Conservation (phyloP, 352 stramenopile genomes). For the Globisporangium middletonii region DNA sequence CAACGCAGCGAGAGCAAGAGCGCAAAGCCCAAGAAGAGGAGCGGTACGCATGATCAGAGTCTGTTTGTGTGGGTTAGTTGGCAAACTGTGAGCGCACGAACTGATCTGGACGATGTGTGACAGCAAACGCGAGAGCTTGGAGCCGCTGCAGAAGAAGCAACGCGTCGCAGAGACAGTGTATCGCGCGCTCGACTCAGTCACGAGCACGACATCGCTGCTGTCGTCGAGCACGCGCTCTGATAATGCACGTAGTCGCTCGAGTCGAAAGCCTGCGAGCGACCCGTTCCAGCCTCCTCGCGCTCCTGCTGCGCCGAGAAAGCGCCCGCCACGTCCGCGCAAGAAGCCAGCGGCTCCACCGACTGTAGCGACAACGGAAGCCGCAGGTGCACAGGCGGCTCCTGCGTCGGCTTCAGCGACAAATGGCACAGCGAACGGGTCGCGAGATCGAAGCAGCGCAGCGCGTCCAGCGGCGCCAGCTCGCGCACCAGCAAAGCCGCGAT, state of each 20-base stretch:
- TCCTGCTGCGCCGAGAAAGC: conserved; percentile 11
- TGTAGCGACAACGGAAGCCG: too few species aligned
- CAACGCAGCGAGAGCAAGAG: conserved; percentile 2
- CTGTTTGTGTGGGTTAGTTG: conserved; percentile 7
- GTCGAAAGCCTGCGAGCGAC: neutral
- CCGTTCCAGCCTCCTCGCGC: conserved; percentile 4
- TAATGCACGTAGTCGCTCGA: neutral
- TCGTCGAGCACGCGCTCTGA: neutral
- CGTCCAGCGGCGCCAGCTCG: neutral
- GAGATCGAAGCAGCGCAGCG: conserved; percentile 4
- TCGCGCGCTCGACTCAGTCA: conserved; percentile 11
- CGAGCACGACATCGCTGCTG: neutral
- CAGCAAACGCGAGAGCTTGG: conserved; percentile 10
- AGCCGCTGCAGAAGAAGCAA: conserved; percentile 33
- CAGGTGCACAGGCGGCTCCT: neutral
- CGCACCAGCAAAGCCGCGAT: neutral
- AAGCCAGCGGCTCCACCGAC: conserved; percentile 6
- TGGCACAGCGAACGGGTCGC: neutral
- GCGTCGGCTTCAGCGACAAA: neutral
- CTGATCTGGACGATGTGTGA: neutral
- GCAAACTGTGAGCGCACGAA: neutral
- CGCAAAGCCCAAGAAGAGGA: conserved; percentile 5
- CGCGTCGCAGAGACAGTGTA: conserved; percentile 27
- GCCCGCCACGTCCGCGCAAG: conserved; percentile 12
- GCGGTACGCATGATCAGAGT: conserved; percentile 6